Base-by-base conservation (phyloP, 805 yeast species). In the Schizosaccharomyces japonicus region DNA sequence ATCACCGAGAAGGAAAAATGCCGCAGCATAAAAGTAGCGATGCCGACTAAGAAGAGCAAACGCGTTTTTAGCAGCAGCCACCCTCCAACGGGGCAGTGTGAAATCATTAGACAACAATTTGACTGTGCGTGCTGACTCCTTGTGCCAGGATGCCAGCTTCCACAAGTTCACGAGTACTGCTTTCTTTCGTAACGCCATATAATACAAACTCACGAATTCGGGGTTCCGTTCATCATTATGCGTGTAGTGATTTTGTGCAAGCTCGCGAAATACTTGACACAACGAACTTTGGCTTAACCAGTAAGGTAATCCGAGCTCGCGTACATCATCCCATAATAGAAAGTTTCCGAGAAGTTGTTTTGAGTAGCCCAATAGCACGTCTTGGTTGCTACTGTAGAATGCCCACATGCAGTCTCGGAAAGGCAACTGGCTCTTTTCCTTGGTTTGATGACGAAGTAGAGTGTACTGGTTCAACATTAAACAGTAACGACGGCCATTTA, bases 11-110 rank as follows among this genome's bases (percentile, higher is more conserved):
- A 87, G 60, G 60, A 87, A 87, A 58, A 90, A 85, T 21, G 78
- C 75, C 0, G 95, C 95, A 0, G 95, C 93, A 60, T 84, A 92
- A 58, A 71, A 63, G 56, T 70, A 80, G 39, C 96, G 65, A 60
- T 85, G 98, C 56, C 83, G 83, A 51, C 95, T 81, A 52, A 90
- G 60, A 39, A 87, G 63, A 0, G 82, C 96, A 66, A 74, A 87
- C 0, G 96, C 96, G 62, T 87, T 87, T 56, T 90, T 90, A 55
- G 75, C 61, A 0, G 96, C 95, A 1, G 95, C 95, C 0, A 80
- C 68, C 54, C 67, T 72, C 95, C 95, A 85, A 47, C 95, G 66
- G 13, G 69, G 68, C 48, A 76, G 73, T 3, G 64, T 62, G 59
- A 85, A 87, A 57, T 90, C 90, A 57, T 85, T 78, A 19, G 67